Percentiles rank a stretch among this genome's conserved stretches.
These are phyloP conservation scores for Candida khao-thaluensis DNA, from an alignment of 805 yeast genomes.

Conservation along the genomic window DNA sequence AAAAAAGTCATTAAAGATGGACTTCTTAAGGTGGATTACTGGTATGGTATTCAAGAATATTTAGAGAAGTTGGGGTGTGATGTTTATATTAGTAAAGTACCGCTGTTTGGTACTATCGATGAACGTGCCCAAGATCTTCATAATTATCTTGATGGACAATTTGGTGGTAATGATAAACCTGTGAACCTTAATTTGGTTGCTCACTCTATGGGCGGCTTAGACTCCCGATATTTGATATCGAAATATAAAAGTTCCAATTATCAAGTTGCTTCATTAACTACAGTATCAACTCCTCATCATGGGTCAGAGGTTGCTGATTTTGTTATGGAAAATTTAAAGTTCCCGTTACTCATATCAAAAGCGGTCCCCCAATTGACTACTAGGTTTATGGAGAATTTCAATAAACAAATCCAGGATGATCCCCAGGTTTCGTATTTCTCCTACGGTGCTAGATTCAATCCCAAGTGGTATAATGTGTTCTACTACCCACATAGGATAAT, in stretches of 20 bases:
- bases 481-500: constrained; percentile 64
- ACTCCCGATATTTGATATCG: constrained; percentile 72
- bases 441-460: constrained; percentile 74
- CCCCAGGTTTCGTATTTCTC: constrained; percentile 73
- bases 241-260: constrained; percentile 44
- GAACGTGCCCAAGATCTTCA: constrained; percentile 63
- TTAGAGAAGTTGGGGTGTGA: constrained; percentile 61
- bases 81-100: constrained; percentile 73
- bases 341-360: constrained; percentile 23
- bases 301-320: constrained; percentile 85
- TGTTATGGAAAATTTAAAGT: constrained; percentile 38
- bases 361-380: constrained; percentile 69
- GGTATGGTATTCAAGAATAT: constrained; percentile 74
- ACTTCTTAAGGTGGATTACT: constrained; percentile 59
- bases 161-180: constrained; percentile 14
- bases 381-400: constrained; percentile 50
- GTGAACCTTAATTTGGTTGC: constrained; percentile 72
- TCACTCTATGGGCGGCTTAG: constrained; percentile 95
- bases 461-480: constrained; percentile 62
- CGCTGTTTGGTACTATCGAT: constrained; percentile 75
- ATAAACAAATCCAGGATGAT: constrained; percentile 49
- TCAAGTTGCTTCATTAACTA: constrained; percentile 72
- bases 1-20: constrained; percentile 17
- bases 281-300: constrained; percentile 84
- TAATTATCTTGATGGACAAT: constrained; percentile 42